A percentile compares a stretch with the other conserved stretches of the same genome.
phyloP scores from a whole-genome alignment of 306 rosid genomes.

The Malus sieversii region DNA sequence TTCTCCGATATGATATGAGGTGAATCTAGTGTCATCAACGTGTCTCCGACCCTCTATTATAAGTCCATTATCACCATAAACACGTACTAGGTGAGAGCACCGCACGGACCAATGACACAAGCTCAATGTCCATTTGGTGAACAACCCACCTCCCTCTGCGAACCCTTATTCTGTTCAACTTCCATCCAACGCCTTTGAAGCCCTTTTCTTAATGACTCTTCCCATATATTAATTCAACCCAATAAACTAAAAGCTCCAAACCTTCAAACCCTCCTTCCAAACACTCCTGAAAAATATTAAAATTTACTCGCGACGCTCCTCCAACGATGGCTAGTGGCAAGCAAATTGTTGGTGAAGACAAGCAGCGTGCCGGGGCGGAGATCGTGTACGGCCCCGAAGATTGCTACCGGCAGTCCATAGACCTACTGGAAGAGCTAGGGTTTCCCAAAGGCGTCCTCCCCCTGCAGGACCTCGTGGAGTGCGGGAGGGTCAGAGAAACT shows the following conservation, averaged over 20 bases:
- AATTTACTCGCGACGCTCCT: background rate
- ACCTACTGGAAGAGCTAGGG: slow-evolving; percentile 58
- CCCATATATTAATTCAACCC: background rate
- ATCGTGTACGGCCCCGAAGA: slow-evolving; percentile 52
- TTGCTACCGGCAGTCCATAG: slow-evolving; percentile 41
- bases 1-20: too few relatives aligned
- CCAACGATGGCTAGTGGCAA: background rate
- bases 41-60: too few relatives aligned
- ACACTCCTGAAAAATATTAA: background rate
- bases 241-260: background rate
- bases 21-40: too few relatives aligned
- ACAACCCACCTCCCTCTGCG: slow-evolving; percentile 9
- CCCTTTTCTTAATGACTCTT: background rate
- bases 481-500: slow-evolving; percentile 62
- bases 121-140: slow-evolving; percentile 20
- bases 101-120: background rate
- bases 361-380: slow-evolving; percentile 61
- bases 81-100: background rate
- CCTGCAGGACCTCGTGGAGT: slow-evolving; percentile 57
- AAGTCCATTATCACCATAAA: background rate
- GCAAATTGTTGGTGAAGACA: slow-evolving; percentile 5
- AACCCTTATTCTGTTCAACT: slow-evolving; percentile 22
- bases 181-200: slow-evolving; percentile 15
- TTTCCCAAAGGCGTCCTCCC: slow-evolving; percentile 76
- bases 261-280: background rate